Base-by-base conservation (phyloP, 2,329 filamentous ascomycete genomes). In the Tolypocladium endophyticum region DNA sequence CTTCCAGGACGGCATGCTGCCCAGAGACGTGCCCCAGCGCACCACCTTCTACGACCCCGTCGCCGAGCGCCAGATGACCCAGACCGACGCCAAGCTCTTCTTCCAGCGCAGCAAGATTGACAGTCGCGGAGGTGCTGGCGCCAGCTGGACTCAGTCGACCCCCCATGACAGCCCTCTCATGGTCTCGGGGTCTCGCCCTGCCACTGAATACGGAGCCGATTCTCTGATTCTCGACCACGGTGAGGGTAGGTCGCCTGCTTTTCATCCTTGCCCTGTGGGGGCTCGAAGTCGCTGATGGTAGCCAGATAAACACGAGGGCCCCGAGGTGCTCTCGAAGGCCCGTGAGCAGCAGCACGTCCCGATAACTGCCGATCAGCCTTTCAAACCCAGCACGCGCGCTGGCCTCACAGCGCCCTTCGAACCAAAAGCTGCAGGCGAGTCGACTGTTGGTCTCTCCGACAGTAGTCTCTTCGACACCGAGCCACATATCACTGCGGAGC, bases 41-140 rank as follows among this genome's bases (percentile, higher is more conserved):
- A 96, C 92, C 11, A 90, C 92, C 25, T 95, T 92, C 71, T 97
- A 96, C 76, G 92, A 97, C 73, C 91, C 93, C 69, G 88, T 93
- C 58, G 89, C 90, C 58, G 94, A 99, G 74, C 95, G 94, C 68
- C 90, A 93, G 69, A 89, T 96, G 86, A 95, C 88, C 69, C 92
- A 96, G 73, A 87, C 90, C 33, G 94, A 99, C 72, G 90, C 93
- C 61, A 97, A 96, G 74, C 82, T 97, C 63, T 96, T 97, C 77
- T 99, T 96, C 73, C 93, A 97, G 76, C 83, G 90, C 65, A 92
- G 90, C 73, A 89, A 92, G 73, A 78, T 87, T 60, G 88, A 87
- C 63, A 59, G 69, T 68, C 65, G 79, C 72, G 66, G 65, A 64
- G 56, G 38, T 7, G 69, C 67, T 60, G 73, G 65, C 61, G 72